Percentiles rank a stretch among this genome's conserved stretches.
phyloP scores from a whole-genome alignment of 257 asterid species.

The Ballota nigra region DNA sequence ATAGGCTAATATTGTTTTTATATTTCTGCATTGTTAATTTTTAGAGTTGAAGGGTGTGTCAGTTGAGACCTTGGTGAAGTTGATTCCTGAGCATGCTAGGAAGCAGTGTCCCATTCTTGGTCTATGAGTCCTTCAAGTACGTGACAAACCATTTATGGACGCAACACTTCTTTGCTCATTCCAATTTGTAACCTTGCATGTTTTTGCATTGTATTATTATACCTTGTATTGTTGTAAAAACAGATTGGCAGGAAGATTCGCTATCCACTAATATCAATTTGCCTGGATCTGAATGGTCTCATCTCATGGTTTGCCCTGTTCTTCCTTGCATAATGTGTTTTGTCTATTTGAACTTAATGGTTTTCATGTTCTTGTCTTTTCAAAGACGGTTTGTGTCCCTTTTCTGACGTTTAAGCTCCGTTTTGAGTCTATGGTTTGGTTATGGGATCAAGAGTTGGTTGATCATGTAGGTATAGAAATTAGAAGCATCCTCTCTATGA shows the following conservation, averaged over 20 bases:
- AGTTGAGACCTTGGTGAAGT: constrained; percentile 50
- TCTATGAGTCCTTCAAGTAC: constrained; percentile 35
- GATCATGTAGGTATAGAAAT: neutral
- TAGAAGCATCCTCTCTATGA: neutral
- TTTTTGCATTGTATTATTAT: constrained; percentile 19
- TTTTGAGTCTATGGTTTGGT: neutral
- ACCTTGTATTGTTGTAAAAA: constrained; percentile 9
- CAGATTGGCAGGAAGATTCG: constrained; percentile 1
- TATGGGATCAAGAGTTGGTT: neutral
- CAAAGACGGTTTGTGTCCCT: neutral
- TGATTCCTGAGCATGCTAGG: constrained; percentile 84
- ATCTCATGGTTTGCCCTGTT: neutral
- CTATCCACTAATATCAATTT: constrained; percentile 1
- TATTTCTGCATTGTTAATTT: neutral
- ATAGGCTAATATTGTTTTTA: neutral
- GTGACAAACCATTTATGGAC: constrained; percentile 15
- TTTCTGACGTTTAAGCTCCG: neutral
- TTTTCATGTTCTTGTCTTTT: neutral
- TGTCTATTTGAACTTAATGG: neutral
- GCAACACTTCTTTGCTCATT: neutral
- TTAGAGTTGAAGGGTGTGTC: constrained; percentile 82
- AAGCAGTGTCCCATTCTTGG: constrained; percentile 70
- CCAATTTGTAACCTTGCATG: neutral
- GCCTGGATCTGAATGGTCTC: neutral
- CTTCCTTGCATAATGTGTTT: neutral